Percentiles rank a stretch among this genome's conserved stretches.
Evolutionary conservation across 306 rosid genomes (phyloP).

Genomic region (Vachellia pachyceras): DNA sequence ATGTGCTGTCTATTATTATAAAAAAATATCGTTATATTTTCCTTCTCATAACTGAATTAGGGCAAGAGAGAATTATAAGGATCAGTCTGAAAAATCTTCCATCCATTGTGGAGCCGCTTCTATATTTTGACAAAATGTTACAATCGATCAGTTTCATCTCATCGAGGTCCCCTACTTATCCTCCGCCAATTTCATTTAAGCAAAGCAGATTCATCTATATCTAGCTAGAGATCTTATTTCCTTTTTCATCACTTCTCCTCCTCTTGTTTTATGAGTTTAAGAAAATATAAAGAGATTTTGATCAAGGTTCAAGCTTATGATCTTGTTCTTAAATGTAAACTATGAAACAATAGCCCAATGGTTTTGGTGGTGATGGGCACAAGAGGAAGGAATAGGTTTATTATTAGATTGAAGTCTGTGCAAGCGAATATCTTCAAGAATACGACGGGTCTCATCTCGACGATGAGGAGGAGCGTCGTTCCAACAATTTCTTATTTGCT

Average conservation of each 20-base stretch:
- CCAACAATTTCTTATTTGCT: conserved; percentile 32
- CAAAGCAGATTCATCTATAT: not conserved
- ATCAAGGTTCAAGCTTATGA: not conserved
- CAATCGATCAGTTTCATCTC: not conserved
- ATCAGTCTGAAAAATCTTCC: conserved; percentile 6
- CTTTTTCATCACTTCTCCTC: not conserved
- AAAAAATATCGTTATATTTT: not conserved
- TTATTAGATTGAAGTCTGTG: conserved; percentile 46
- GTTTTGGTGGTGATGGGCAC: conserved; percentile 10
- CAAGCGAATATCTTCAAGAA: conserved; percentile 44
- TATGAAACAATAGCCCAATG: conserved; percentile 31
- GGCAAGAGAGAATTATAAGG: not conserved
- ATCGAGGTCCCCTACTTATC: conserved; percentile 18
- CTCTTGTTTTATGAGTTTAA: not conserved
- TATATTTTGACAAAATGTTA: not conserved
- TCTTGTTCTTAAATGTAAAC: not conserved
- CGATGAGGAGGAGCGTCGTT: conserved; percentile 35
- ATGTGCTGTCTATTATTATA: too few relatives aligned
- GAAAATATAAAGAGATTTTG: not conserved
- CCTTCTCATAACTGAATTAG: conserved; percentile 1
- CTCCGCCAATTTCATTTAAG: too few relatives aligned
- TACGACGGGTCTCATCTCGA: conserved; percentile 45
- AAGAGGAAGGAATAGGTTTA: conserved; percentile 12
- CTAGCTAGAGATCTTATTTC: not conserved
- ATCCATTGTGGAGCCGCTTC: conserved; percentile 12